Evolutionary conservation across 202 grass and related monocot species (phyloP).

Genomic region (Schoenoplectus tabernaemontani): DNA sequence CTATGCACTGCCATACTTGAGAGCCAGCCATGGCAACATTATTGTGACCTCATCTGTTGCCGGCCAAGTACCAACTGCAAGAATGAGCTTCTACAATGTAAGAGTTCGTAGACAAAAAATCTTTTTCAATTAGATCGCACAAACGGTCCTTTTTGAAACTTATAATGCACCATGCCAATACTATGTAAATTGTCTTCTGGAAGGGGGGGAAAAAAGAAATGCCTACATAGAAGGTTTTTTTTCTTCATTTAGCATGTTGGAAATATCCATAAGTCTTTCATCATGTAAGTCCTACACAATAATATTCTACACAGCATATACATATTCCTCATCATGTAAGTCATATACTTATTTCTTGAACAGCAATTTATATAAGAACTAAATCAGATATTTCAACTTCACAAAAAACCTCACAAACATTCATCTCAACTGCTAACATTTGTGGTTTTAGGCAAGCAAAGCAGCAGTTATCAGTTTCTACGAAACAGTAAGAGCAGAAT

Average conservation of each 20-base stretch:
- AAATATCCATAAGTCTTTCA: not conserved
- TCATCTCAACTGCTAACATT: not conserved
- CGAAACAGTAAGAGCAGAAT: constrained; percentile 56
- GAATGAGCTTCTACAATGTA: constrained; percentile 71
- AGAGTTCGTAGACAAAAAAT: not conserved
- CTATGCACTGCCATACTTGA: constrained; percentile 55
- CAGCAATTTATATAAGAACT: too few species aligned
- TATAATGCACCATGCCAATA: not conserved
- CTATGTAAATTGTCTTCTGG: not conserved
- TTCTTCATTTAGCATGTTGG: not conserved
- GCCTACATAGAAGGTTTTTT: not conserved
- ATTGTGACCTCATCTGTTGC: constrained; percentile 48
- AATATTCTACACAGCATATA: too few species aligned
- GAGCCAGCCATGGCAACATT: constrained; percentile 44
- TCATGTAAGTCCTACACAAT: too few species aligned
- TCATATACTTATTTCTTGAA: too few species aligned
- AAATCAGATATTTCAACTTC: too few species aligned
- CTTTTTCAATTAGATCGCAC: not conserved
- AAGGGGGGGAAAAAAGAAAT: not conserved
- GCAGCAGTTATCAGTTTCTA: constrained; percentile 59
- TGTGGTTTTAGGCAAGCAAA: constrained; percentile 56
- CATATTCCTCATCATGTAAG: too few species aligned
- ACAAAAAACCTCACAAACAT: too few species aligned
- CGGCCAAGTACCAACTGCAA: constrained; percentile 36
- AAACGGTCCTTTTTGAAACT: not conserved